These are phyloP conservation scores for Cladosporium sp. DNA, from an alignment of 2,329 filamentous ascomycete species.

Conservation along the genomic window DNA sequence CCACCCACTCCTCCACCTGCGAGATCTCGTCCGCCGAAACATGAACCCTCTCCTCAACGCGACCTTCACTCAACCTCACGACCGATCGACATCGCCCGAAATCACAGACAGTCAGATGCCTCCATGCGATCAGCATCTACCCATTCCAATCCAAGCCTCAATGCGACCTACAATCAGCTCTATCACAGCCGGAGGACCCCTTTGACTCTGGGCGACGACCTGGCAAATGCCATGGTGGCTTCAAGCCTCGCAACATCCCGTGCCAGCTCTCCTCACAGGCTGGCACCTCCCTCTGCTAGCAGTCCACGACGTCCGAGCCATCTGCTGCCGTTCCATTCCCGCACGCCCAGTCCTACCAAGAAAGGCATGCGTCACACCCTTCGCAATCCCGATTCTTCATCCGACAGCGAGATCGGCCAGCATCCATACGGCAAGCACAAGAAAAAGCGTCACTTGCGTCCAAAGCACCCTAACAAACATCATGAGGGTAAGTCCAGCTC, in stretches of 20 bases:
- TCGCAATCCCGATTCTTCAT: slow-evolving; percentile 46
- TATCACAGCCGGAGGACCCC: slow-evolving; percentile 38
- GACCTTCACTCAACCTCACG: slow-evolving; percentile 20
- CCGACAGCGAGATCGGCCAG: slow-evolving; percentile 40
- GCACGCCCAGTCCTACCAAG: slow-evolving; percentile 43
- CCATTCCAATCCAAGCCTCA: slow-evolving; percentile 25
- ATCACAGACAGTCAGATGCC: slow-evolving; percentile 1
- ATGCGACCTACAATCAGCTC: slow-evolving; percentile 31
- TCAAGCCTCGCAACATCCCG: slow-evolving; percentile 62
- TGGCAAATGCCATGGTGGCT: slow-evolving; percentile 72
- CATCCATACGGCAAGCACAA: slow-evolving; percentile 49
- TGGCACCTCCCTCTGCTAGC: slow-evolving; percentile 32
- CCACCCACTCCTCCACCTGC: slow-evolving; percentile 3
- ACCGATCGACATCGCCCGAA: slow-evolving; percentile 15
- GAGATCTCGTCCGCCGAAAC: background rate
- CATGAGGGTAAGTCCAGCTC: slow-evolving; percentile 54
- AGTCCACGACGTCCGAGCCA: background rate
- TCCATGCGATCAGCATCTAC: slow-evolving; percentile 18
- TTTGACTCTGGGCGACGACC: slow-evolving; percentile 57
- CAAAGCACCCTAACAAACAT: slow-evolving; percentile 64
- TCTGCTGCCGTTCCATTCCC: slow-evolving; percentile 17
- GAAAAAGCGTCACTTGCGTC: slow-evolving; percentile 53
- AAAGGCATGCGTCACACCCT: slow-evolving; percentile 61
- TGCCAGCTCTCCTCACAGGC: slow-evolving; percentile 36
- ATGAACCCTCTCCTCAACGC: background rate